phyloP scores from a whole-genome alignment of 1,284 basidiomycete species.

The Cutaneotrichosporon daszewskae region DNA sequence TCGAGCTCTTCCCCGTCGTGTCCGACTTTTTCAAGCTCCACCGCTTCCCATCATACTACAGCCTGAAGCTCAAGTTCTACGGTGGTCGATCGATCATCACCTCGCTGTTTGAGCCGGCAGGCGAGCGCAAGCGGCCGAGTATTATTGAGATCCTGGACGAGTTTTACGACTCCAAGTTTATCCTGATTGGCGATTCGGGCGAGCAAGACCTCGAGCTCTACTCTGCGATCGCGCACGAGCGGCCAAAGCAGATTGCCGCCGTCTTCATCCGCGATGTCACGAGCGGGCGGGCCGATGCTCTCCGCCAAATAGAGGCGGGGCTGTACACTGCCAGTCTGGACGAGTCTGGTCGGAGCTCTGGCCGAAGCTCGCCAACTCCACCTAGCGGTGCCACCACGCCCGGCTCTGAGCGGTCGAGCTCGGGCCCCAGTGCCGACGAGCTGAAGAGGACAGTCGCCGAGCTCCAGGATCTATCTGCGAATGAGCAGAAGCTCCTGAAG shows the following conservation, averaged over 20 bases:
- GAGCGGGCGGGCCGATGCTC: conserved; percentile 21
- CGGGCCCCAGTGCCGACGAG: conserved; percentile 4
- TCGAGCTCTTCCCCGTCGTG: conserved; percentile 74
- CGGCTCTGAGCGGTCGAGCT: not conserved
- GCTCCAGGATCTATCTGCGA: conserved; percentile 22
- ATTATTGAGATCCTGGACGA: conserved; percentile 66
- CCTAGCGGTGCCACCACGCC: conserved; percentile 8
- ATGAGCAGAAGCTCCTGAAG: conserved; percentile 35
- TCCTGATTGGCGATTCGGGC: conserved; percentile 79
- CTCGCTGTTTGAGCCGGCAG: conserved; percentile 66
- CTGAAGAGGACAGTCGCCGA: conserved; percentile 17
- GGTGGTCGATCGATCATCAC: conserved; percentile 72
- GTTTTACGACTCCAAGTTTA: conserved; percentile 67
- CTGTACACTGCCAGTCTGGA: too few relatives aligned
- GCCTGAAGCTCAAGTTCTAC: conserved; percentile 68
- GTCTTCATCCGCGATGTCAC: conserved; percentile 73
- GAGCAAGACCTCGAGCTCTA: conserved; percentile 87
- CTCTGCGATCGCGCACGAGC: conserved; percentile 61
- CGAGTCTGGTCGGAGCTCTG: too few relatives aligned
- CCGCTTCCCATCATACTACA: conserved; percentile 50
- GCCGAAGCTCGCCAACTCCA: too few relatives aligned
- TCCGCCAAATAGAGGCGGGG: conserved; percentile 2
- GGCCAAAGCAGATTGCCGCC: conserved; percentile 55
- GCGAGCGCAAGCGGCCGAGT: conserved; percentile 67
- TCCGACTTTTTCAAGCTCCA: conserved; percentile 70